Evolutionary conservation across 176 grass and related monocot genomes (phyloP), one percentile per base, ranked within the genome.

Genomic region (Puya raimondii): DNA sequence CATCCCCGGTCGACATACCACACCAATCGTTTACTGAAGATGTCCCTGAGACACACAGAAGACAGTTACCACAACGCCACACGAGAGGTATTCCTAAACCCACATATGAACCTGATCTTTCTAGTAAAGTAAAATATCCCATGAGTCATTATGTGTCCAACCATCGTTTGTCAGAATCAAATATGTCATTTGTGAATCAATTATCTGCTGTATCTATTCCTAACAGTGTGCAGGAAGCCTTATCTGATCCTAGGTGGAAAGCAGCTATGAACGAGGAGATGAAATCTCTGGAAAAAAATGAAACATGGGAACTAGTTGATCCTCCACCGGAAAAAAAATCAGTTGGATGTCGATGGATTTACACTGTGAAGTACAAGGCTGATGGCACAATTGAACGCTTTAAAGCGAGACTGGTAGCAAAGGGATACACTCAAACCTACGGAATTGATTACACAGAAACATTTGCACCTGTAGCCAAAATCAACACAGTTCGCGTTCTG

Each of bases 401-500:
- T 26, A 76, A 76, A 48, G 74, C 49, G 0, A 0, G 63, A 9
- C 17, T 76, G 0, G 74, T 76, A 1, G 74, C 21, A 10, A 76
- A 68, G 11, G 64, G 74, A 0, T 67, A 51, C 21, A 61, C 26
- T 9, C 48, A 76, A 51, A 27, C 4, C 1, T 13, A 66, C 14
- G 74, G 64, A 0, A 51, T 68, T 11, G 49, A 76, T 17, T 76
- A 67, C 42, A 5, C 18, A 0, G 49, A 68, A 0, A 76, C 22
- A 0, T 68, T 68, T 10, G 47, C 29, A n/a, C 74, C 74, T 7
- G 23, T 76, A 1, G 64, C 59, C 0, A 67, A 64, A 33, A 3
- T 17, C 0, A 12, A 10, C 0, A 67, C 49, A 1, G 59, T 68
- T 1, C 26, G 49, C 0, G 7, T 76, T 0, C 9, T 76, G 1